phyloP scores from a whole-genome alignment of 176 grass and related monocot species.

The Rhynchospora pubera region DNA sequence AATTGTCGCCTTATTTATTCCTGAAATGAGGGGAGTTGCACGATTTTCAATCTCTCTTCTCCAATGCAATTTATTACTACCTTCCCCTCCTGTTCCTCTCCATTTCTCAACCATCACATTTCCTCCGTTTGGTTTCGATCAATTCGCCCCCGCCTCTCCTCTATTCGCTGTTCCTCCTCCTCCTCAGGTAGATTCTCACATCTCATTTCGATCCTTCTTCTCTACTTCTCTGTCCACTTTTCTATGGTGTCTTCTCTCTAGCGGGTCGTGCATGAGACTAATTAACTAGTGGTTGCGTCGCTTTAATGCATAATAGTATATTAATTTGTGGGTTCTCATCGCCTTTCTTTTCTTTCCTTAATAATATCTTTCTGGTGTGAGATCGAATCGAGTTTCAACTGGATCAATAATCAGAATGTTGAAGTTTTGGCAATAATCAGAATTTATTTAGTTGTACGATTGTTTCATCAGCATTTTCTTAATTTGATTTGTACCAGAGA shows the following conservation, averaged over 20 bases:
- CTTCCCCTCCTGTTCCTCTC: constrained; percentile 3
- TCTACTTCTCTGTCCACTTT: not conserved
- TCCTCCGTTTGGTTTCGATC: not conserved
- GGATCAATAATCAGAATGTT: no score
- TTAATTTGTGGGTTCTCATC: not conserved
- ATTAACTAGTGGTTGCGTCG: not conserved
- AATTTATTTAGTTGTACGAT: not conserved
- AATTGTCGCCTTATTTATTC: not conserved
- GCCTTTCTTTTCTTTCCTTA: not conserved
- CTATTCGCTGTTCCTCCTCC: not conserved
- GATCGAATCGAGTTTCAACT: no score
- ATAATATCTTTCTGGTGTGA: no score
- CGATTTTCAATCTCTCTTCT: not conserved
- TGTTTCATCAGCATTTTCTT: not conserved
- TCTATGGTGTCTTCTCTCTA: not conserved
- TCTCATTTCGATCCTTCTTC: not conserved
- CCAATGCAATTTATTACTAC: not conserved
- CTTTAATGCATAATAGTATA: not conserved
- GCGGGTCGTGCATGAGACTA: not conserved
- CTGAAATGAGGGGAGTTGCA: not conserved
- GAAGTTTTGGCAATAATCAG: not conserved
- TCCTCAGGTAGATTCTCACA: constrained; percentile 1
- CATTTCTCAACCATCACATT: not conserved
- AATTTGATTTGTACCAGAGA: not conserved
- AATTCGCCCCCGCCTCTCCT: constrained; percentile 3